phyloP scores from a whole-genome alignment of 257 asterid species.

The Craterostigma plantagineum region DNA sequence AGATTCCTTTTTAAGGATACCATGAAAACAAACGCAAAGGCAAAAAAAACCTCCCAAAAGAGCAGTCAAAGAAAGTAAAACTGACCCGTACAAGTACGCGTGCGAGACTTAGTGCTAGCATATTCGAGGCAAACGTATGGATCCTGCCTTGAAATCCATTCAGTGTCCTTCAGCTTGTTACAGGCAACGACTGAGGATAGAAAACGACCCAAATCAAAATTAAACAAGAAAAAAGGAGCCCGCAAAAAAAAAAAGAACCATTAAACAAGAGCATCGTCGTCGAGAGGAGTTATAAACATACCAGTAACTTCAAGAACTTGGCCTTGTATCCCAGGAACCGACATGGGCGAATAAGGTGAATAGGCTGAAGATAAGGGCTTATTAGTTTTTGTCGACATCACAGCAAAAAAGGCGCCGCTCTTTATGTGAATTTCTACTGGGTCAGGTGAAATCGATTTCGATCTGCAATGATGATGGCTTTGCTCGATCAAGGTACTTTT shows the following conservation, averaged over 20 bases:
- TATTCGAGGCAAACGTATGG: constrained; percentile 84
- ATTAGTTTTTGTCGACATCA: constrained; percentile 2
- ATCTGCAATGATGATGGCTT: too few relatives aligned
- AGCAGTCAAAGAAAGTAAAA: not conserved
- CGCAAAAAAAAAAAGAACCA: too few relatives aligned
- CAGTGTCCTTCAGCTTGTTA: constrained; percentile 58
- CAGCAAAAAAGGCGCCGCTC: not conserved
- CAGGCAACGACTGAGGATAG: constrained; percentile 51
- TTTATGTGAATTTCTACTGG: not conserved
- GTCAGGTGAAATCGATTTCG: too few relatives aligned
- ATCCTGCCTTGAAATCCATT: constrained; percentile 95
- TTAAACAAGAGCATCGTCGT: too few relatives aligned
- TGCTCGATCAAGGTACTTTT: too few relatives aligned
- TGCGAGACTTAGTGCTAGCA: constrained; percentile 50
- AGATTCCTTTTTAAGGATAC: too few relatives aligned
- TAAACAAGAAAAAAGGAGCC: not conserved
- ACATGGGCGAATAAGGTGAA: constrained; percentile 26
- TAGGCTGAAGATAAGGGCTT: constrained; percentile 9
- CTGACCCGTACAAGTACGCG: constrained; percentile 88
- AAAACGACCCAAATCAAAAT: constrained; percentile 1
- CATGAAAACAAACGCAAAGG: too few relatives aligned
- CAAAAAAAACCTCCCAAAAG: too few relatives aligned
- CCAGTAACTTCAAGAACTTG: constrained; percentile 84
- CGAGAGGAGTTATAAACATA: constrained; percentile 12
- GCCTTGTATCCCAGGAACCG: constrained; percentile 70